A percentile compares a stretch with the other conserved stretches of the same genome.
Conservation (phyloP, 1,284 basidiomycete species). For the Cerrena zonata region DNA sequence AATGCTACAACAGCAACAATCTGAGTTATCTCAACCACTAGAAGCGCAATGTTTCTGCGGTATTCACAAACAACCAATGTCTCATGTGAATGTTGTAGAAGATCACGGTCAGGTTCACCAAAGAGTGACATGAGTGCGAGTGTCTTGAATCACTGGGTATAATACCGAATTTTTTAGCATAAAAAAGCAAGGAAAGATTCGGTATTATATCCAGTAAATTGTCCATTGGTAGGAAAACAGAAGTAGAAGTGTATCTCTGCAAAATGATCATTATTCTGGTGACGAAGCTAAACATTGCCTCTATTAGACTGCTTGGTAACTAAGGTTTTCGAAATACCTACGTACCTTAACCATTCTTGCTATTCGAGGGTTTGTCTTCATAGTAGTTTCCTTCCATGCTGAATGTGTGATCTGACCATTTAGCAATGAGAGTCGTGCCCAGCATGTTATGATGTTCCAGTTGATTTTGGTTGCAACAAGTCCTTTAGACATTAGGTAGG, state of each 20-base stretch:
- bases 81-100: conserved; percentile 14
- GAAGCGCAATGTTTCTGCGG: conserved; percentile 12
- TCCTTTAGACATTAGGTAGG: background rate
- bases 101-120: conserved; percentile 13
- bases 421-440: conserved; percentile 1
- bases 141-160: too few species aligned
- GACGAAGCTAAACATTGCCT: background rate
- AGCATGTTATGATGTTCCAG: background rate
- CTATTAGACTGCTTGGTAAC: background rate
- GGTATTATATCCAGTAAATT: background rate
- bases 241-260: conserved; percentile 8
- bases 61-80: conserved; percentile 21
- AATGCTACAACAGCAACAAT: conserved; percentile 27
- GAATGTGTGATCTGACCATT: conserved; percentile 10
- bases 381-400: conserved; percentile 7
- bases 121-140: conserved; percentile 20
- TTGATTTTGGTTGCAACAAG: background rate
- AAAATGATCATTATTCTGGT: background rate
- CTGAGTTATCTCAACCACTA: conserved; percentile 14
- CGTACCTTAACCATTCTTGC: conserved; percentile 8
- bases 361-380: conserved; percentile 1
- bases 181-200: too few species aligned
- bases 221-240: background rate
- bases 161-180: too few species aligned
- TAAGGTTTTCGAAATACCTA: background rate